These are phyloP conservation scores for Candida maris DNA, from an alignment of 805 yeast genomes.

Conservation along the genomic window DNA sequence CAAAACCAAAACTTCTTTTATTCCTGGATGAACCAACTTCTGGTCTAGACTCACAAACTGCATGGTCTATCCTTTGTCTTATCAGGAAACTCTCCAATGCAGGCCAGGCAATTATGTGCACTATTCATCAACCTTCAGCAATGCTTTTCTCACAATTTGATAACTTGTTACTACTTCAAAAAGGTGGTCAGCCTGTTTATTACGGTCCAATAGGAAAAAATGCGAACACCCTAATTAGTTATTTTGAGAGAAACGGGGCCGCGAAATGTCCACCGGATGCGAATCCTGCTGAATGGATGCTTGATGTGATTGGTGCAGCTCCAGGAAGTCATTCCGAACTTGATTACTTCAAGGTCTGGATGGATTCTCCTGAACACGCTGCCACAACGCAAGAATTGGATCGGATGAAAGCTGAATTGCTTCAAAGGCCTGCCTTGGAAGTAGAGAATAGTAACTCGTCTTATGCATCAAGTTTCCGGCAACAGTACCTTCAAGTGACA, in stretches of 20 bases:
- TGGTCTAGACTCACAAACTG: constrained; percentile 54
- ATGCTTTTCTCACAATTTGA: constrained; percentile 70
- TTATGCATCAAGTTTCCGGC: constrained; percentile 39
- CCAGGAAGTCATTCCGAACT: constrained; percentile 67
- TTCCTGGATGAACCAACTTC: constrained; percentile 61
- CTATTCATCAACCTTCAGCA: constrained; percentile 84
- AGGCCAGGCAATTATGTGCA: constrained; percentile 55
- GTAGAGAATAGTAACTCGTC: constrained; percentile 33
- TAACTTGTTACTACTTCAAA: constrained; percentile 58
- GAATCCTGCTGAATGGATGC: constrained; percentile 88
- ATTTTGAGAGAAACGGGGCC: constrained; percentile 63
- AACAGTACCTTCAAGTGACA: constrained; percentile 41
- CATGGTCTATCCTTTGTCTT: constrained; percentile 51
- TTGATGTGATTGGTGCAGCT: constrained; percentile 75
- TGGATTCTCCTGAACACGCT: constrained; percentile 53
- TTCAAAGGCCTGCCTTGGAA: constrained; percentile 32
- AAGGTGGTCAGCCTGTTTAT: constrained; percentile 68
- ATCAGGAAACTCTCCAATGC: constrained; percentile 44
- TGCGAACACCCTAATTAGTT: constrained; percentile 48
- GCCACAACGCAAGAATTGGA: constrained; percentile 57
- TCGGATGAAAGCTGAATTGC: constrained; percentile 51
- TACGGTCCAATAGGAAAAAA: constrained; percentile 66
- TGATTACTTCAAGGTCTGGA: constrained; percentile 73
- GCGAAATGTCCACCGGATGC: constrained; percentile 60
- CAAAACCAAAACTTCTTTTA: constrained; percentile 46